A percentile compares a stretch with the other conserved stretches of the same genome.
Conservation (phyloP, 257 asterid genomes). For the Nicotiana benthamiana region DNA sequence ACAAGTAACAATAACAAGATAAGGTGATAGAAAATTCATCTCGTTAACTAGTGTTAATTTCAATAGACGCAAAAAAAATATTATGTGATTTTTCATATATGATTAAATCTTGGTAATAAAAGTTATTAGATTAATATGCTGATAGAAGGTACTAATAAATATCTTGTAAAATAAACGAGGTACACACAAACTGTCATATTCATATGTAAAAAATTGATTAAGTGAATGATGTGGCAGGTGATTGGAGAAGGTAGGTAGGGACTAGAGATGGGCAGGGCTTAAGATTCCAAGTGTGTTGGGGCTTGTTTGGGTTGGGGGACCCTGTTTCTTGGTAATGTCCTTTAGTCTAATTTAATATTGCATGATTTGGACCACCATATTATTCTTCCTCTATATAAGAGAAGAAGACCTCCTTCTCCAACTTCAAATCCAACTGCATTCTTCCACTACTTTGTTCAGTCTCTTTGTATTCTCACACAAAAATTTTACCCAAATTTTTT, state of each 20-base stretch:
- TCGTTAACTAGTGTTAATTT: too few relatives aligned
- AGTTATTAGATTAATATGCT: too few relatives aligned
- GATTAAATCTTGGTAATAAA: too few relatives aligned
- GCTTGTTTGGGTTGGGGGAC: background rate
- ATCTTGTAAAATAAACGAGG: too few relatives aligned
- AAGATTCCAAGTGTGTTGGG: slow-evolving; percentile 3
- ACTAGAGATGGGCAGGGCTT: slow-evolving; percentile 1
- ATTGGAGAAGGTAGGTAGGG: background rate
- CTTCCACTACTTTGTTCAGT: background rate
- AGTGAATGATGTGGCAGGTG: background rate
- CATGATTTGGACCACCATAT: slow-evolving; percentile 2
- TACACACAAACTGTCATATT: too few relatives aligned
- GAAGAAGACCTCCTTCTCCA: background rate
- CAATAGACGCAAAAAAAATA: too few relatives aligned
- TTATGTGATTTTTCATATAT: too few relatives aligned
- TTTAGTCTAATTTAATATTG: slow-evolving; percentile 1
- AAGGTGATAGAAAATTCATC: too few relatives aligned
- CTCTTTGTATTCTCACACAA: background rate
- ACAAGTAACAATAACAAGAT: too few relatives aligned
- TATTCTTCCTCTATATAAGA: background rate
- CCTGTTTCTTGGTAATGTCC: slow-evolving; percentile 6
- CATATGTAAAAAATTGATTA: background rate
- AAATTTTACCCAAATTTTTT: background rate
- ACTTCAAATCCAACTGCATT: background rate
- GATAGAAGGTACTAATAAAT: too few relatives aligned